These are phyloP conservation scores for Saccharomycopsis fodiens DNA, from an alignment of 805 yeast species.

Conservation along the genomic window DNA sequence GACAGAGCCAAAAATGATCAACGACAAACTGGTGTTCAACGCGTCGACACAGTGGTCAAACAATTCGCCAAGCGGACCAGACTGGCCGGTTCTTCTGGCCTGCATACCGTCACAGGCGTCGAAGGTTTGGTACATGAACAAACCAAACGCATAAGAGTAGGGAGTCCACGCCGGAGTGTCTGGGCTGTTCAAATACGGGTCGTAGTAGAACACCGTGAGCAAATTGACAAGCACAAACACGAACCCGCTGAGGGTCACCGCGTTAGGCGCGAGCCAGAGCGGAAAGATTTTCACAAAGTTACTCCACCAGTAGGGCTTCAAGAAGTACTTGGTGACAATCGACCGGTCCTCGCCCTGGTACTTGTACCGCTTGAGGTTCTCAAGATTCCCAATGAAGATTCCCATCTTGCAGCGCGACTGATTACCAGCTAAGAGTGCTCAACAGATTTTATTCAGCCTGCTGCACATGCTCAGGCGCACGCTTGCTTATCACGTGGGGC, in stretches of 20 bases:
- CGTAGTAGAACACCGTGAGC: constrained; percentile 57
- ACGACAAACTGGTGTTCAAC: constrained; percentile 72
- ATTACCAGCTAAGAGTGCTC: background rate
- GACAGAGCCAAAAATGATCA: constrained; percentile 68
- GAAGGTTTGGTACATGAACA: constrained; percentile 88
- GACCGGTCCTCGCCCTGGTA: constrained; percentile 77
- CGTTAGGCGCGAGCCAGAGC: constrained; percentile 84
- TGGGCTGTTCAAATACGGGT: constrained; percentile 53
- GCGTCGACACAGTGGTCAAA: constrained; percentile 85
- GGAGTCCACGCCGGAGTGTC: constrained; percentile 72
- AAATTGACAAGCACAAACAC: constrained; percentile 61
- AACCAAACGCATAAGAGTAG: constrained; percentile 67
- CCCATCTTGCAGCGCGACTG: too few relatives aligned
- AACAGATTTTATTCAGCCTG: background rate
- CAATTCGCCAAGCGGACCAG: constrained; percentile 89
- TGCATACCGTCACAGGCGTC: constrained; percentile 96
- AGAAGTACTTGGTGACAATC: constrained; percentile 58
- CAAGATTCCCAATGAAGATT: constrained; percentile 16
- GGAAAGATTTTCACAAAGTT: constrained; percentile 72
- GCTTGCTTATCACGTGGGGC: too few relatives aligned
- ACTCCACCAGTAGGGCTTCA: constrained; percentile 74
- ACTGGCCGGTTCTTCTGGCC: constrained; percentile 91
- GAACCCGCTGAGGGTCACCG: constrained; percentile 76
- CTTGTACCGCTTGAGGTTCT: constrained; percentile 17
- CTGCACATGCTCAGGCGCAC: too few relatives aligned